phyloP scores from a whole-genome alignment of 2,329 filamentous ascomycete species.

The Trichoderma semiorbis region DNA sequence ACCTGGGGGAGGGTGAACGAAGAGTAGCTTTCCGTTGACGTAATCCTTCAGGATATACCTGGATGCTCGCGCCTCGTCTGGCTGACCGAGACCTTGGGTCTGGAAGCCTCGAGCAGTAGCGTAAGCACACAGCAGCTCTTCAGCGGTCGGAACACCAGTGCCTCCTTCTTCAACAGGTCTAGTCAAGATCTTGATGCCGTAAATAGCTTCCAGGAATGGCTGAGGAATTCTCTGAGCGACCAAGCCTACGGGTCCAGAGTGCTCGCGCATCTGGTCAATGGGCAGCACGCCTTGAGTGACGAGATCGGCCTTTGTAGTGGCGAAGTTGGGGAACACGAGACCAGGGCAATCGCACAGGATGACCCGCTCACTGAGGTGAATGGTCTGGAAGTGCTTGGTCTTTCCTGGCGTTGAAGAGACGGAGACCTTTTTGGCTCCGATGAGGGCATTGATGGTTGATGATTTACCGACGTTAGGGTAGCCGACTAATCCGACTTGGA shows the following conservation, averaged over 20 bases:
- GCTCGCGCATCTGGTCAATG: constrained; percentile 94
- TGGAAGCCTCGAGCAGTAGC: constrained; percentile 86
- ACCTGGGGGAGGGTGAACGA: constrained; percentile 79
- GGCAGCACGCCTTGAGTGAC: constrained; percentile 93
- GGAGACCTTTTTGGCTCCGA: constrained; percentile 96
- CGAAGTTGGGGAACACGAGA: constrained; percentile 98
- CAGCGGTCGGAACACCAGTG: constrained; percentile 77
- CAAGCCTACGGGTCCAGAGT: constrained; percentile 78
- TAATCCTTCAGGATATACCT: constrained; percentile 94
- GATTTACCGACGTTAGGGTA: constrained; percentile 99
- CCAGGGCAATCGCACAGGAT: constrained; percentile 96
- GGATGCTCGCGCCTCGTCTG: constrained; percentile 89
- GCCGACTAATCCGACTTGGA: constrained; percentile 88
- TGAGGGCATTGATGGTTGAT: constrained; percentile 97
- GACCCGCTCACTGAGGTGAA: constrained; percentile 85
- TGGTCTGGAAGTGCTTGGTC: constrained; percentile 99
- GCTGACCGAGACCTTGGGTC: constrained; percentile 83
- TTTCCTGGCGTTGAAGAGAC: constrained; percentile 97
- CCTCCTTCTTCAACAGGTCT: constrained; percentile 87
- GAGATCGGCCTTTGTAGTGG: constrained; percentile 91
- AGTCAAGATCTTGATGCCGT: constrained; percentile 84
- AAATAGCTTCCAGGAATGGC: constrained; percentile 84
- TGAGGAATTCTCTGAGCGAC: constrained; percentile 84
- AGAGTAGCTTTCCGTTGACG: constrained; percentile 91
- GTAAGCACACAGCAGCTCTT: constrained; percentile 82